Evolutionary conservation across 148 eudicot species (phyloP).

Genomic region (Talinum fruticosum): DNA sequence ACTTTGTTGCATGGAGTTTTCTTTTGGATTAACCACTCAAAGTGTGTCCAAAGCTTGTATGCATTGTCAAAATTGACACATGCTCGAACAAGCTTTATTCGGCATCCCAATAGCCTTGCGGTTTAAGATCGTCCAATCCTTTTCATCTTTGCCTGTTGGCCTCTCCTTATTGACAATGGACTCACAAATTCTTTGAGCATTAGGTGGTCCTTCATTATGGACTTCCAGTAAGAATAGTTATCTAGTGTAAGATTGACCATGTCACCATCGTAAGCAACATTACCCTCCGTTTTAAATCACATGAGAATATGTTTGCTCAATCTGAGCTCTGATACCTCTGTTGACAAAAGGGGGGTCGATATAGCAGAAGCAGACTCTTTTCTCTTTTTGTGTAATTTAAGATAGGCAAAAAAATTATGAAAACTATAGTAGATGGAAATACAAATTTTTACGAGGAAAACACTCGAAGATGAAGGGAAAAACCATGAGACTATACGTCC

Average conservation of each 20-base stretch:
- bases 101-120: not conserved
- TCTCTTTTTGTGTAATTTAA: no score
- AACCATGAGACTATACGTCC: no score
- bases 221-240: slow-evolving; percentile 3
- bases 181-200: slow-evolving; percentile 8
- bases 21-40: no score
- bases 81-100: slow-evolving; percentile 11
- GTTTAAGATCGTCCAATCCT: slow-evolving; percentile 4
- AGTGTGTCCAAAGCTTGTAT: no score
- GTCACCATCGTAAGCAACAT: not conserved
- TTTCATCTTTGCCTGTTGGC: not conserved
- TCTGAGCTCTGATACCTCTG: not conserved
- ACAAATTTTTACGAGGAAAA: no score
- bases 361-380: no score
- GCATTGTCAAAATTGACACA: no score
- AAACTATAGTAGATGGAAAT: no score
- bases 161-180: not conserved
- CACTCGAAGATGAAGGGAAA: no score
- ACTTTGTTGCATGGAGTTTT: no score
- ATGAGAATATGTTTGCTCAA: not conserved
- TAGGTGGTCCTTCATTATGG: slow-evolving; percentile 9
- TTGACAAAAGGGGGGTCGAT: not conserved
- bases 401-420: no score
- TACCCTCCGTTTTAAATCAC: not conserved
- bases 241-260: not conserved